Base-by-base conservation (phyloP, 108 stramenopile genomes). In the Skeletonema menzelii region DNA sequence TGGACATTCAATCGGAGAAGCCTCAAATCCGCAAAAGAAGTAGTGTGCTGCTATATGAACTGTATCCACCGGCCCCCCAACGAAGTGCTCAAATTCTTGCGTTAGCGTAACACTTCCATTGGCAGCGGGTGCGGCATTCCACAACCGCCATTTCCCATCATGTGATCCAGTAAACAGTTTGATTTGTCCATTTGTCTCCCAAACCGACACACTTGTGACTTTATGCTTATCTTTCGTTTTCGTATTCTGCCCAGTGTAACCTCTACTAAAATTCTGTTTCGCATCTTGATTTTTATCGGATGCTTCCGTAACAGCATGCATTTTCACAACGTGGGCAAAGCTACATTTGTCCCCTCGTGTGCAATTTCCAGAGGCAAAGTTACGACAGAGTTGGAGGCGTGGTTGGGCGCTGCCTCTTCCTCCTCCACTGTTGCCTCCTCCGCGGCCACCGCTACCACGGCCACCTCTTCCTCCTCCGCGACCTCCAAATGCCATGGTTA, bases 61-160 rank as follows among this genome's bases (percentile, higher is more conserved):
- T 12, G 73, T 76, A 53, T 92, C 86, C 8, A 95, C 87, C 20
- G 88, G 75, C 10, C 90, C 90, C 28, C 89, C 89, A 71, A 92
- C 91, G 60, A 77, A 80, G 57, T 91, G 86, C 72, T 95, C 90
- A 47, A 92, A 91, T 59, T 92, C 90, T 73, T 90, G 83, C 44
- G 65, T 70, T 68, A 92, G 87, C 2, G 65, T 67, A 1, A 70
- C 86, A 12, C 62, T 67, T 30, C 66, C 72, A 34, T 59, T 64
- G 14, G 73, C 64, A 15, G 69, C 59, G 15, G 77, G 61, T 2
- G 77, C 72, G 4, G 86, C 78, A 60, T 87, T 84, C 88, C 88
- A 95, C 14, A 95, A 77, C 35, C 94, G 73, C 94, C 94, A 95
- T 61, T 86, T 88, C 7, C 94, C 94, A 82, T 95, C 94, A 35